phyloP scores from a whole-genome alignment of 495 filamentous ascomycete species.

The Penicillium simplicissimum region DNA sequence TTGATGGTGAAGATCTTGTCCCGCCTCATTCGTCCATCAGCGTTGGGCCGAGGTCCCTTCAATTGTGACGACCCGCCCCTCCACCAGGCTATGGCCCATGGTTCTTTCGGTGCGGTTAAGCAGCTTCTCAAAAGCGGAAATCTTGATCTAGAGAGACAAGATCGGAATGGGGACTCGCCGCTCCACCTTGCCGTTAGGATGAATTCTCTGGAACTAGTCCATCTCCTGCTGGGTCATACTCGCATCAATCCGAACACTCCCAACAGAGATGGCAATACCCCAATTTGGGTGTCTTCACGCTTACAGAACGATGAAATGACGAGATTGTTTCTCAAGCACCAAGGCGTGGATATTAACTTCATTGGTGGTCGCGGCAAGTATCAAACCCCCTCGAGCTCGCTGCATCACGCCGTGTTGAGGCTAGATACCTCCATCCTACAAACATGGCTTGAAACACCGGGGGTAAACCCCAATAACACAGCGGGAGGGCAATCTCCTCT shows the following conservation, averaged over 20 bases:
- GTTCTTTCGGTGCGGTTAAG: slow-evolving; percentile 8
- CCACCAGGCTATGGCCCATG: slow-evolving; percentile 11
- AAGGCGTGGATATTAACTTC: slow-evolving; percentile 14
- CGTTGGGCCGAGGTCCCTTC: too few species aligned
- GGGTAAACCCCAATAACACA: slow-evolving; percentile 10
- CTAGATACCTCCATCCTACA: slow-evolving; percentile 7
- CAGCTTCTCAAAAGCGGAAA: slow-evolving; percentile 11
- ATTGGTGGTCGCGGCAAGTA: slow-evolving; percentile 1
- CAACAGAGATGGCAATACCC: slow-evolving; percentile 15
- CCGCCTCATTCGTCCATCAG: background rate
- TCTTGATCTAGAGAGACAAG: slow-evolving; percentile 1
- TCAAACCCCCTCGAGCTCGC: background rate
- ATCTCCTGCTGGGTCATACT: slow-evolving; percentile 11
- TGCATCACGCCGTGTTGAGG: slow-evolving; percentile 4
- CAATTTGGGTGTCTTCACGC: slow-evolving; percentile 16
- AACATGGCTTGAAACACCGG: slow-evolving; percentile 8
- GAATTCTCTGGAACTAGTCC: slow-evolving; percentile 5
- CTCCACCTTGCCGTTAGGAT: slow-evolving; percentile 15
- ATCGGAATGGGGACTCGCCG: slow-evolving; percentile 13
- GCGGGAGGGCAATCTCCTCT: slow-evolving; percentile 14
- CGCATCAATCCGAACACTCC: slow-evolving; percentile 1
- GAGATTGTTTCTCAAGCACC: slow-evolving; percentile 9
- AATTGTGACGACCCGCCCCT: slow-evolving; percentile 12
- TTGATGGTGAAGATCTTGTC: slow-evolving; percentile 8
- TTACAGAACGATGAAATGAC: slow-evolving; percentile 9